Percentiles rank a stretch among this genome's conserved stretches.
phyloP scores from a whole-genome alignment of 148 eudicot genomes.

The Rhododendron vialii region DNA sequence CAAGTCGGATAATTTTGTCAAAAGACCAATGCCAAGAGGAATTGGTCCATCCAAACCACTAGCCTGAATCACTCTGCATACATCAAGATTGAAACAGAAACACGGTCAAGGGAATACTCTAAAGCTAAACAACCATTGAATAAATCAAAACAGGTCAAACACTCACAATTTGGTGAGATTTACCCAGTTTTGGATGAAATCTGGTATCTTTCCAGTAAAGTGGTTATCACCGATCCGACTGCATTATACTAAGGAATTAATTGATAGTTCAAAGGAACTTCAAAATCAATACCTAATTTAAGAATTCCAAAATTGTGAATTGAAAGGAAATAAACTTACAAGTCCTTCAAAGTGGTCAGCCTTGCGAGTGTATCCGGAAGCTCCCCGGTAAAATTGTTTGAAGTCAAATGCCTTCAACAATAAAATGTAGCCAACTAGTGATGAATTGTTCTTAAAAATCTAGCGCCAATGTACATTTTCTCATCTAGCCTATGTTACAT shows the following conservation, averaged over 20 bases:
- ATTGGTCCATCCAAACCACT: constrained; percentile 43
- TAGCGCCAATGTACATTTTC: neutral
- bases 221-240: constrained; percentile 38
- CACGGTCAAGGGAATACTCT: neutral
- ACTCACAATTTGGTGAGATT: constrained; percentile 32
- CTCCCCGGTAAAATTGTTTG: constrained; percentile 41
- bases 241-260: neutral
- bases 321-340: constrained; percentile 27
- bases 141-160: neutral
- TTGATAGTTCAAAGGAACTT: neutral
- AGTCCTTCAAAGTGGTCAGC: constrained; percentile 27
- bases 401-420: constrained; percentile 24
- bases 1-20: constrained; percentile 29
- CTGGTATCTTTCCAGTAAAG: constrained; percentile 34
- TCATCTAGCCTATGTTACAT: neutral
- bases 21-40: constrained; percentile 28
- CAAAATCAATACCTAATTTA: neutral
- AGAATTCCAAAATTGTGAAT: neutral
- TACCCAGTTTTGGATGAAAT: constrained; percentile 32
- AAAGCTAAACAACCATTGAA: neutral
- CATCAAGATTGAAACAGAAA: neutral
- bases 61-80: constrained; percentile 27
- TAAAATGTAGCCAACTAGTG: neutral
- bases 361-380: constrained; percentile 28
- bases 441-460: neutral